Conservation (phyloP, 1,284 basidiomycete species). For the Pterula multifida region DNA sequence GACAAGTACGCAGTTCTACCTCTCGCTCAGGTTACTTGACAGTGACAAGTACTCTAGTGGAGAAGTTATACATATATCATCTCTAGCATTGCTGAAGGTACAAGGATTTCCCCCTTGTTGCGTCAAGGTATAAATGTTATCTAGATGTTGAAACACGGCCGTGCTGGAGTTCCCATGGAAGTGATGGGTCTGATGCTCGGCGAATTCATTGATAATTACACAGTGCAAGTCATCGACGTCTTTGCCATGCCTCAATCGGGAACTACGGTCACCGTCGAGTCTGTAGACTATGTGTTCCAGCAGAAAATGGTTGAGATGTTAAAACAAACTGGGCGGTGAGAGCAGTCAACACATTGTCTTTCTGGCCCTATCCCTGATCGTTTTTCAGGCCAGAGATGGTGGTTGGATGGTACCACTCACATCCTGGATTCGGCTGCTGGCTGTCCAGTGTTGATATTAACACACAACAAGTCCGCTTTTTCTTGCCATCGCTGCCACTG, state of each 20-base stretch:
- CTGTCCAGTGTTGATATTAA: constrained; percentile 98
- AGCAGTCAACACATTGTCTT: constrained; percentile 8
- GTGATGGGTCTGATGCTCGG: constrained; percentile 99
- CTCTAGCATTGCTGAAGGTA: constrained; percentile 86
- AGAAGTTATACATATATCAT: constrained; percentile 95
- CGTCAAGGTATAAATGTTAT: constrained; percentile 5
- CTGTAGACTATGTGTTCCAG: constrained; percentile 99
- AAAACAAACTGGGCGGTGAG: constrained; percentile 94
- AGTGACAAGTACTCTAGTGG: constrained; percentile 43
- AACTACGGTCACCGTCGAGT: constrained; percentile 97
- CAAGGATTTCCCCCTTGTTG: constrained; percentile 8
- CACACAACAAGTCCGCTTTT: constrained; percentile 64
- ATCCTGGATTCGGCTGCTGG: constrained; percentile 99
- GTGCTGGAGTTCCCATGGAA: constrained; percentile 98
- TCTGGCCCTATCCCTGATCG: neutral
- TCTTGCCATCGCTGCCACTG: constrained; percentile 27
- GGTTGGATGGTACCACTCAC: constrained; percentile 99
- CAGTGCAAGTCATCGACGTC: constrained; percentile 94
- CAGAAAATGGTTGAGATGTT: constrained; percentile 99
- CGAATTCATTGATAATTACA: constrained; percentile 98
- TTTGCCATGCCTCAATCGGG: constrained; percentile 99
- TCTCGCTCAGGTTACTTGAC: neutral
- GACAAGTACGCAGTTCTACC: constrained; percentile 44
- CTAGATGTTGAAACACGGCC: constrained; percentile 98
- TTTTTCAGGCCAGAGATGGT: constrained; percentile 85